Evolutionary conservation across 2,329 filamentous ascomycete species (phyloP), one percentile per base, ranked within the genome.

Genomic region (Fusarium longipes): DNA sequence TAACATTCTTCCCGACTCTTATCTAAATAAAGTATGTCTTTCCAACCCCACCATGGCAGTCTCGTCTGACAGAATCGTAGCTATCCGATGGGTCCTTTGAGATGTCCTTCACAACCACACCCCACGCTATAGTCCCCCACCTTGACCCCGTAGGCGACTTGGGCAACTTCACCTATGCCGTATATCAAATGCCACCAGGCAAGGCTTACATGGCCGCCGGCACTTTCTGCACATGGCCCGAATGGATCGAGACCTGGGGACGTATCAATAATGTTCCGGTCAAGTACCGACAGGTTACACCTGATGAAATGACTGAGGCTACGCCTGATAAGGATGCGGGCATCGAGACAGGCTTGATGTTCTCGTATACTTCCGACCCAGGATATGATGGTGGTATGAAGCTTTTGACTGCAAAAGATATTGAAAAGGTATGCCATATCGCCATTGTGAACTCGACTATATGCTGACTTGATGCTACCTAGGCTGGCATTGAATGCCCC

Each of bases 171-270:
- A 78, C 79, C 15, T 83, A 83, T 48, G 83, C 82, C 12, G 82
- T 85, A 2, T 79, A 77, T 43, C 79, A 84, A 61, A 83, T 84
- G 81, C 80, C 82, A 0, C 78, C 83, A 0, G 82, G 82, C 2
- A 82, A 82, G 44, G 72, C 74, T 2, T 85, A 84, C 68, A 83
- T 86, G 78, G 83, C 82, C 0, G 81, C 75, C 29, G 82, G 82
- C 3, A 78, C 81, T 5, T 77, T 73, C 6, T 82, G 80, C 69
- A 83, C 76, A 29, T 85, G 82, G 82, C 63, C 76, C 6, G 82
- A 84, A 9, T 85, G 78, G 67, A 78, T 82, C 10, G 65, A 75
- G 18, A 72, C 78, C 0, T 85, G 82, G 82, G 76, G 77, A 15
- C 63, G 74, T 7, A 65, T 78, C 4, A 81, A 76, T 3, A 77